Evolutionary conservation across 2,329 filamentous ascomycete species (phyloP).

Genomic region (Phaeosphaeriaceae sp.): DNA sequence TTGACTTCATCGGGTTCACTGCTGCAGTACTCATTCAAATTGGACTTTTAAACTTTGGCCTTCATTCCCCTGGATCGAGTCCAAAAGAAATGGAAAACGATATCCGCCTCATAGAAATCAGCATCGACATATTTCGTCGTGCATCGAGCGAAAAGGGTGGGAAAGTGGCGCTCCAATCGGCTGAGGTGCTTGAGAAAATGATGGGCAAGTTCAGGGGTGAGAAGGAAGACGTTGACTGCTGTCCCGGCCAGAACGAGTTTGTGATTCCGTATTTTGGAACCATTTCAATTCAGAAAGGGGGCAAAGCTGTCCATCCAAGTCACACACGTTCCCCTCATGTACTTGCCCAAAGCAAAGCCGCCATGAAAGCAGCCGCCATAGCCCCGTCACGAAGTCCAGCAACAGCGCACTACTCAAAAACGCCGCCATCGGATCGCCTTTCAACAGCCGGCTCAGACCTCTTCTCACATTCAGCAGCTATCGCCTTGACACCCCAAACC

Average conservation of each 20-base stretch:
- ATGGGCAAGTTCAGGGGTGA: constrained; percentile 37
- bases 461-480: constrained; percentile 17
- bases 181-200: constrained; percentile 49
- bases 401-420: constrained; percentile 11
- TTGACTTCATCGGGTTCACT: constrained; percentile 57
- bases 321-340: not conserved
- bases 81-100: constrained; percentile 44
- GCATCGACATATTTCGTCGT: constrained; percentile 51
- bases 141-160: constrained; percentile 50
- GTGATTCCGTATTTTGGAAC: constrained; percentile 53
- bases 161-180: constrained; percentile 49
- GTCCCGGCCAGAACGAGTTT: constrained; percentile 30
- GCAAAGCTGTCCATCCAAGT: constrained; percentile 17
- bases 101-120: constrained; percentile 47
- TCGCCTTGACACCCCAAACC: constrained; percentile 21
- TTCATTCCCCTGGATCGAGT: constrained; percentile 8
- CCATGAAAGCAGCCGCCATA: constrained; percentile 1
- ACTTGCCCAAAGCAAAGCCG: constrained; percentile 1
- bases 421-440: constrained; percentile 16
- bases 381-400: not conserved
- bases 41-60: constrained; percentile 49
- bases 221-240: constrained; percentile 12
- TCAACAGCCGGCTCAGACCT: constrained; percentile 15
- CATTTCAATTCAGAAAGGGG: constrained; percentile 45
- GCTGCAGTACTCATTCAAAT: constrained; percentile 52